phyloP scores from a whole-genome alignment of 257 asterid species.

The Nicotiana tabacum region DNA sequence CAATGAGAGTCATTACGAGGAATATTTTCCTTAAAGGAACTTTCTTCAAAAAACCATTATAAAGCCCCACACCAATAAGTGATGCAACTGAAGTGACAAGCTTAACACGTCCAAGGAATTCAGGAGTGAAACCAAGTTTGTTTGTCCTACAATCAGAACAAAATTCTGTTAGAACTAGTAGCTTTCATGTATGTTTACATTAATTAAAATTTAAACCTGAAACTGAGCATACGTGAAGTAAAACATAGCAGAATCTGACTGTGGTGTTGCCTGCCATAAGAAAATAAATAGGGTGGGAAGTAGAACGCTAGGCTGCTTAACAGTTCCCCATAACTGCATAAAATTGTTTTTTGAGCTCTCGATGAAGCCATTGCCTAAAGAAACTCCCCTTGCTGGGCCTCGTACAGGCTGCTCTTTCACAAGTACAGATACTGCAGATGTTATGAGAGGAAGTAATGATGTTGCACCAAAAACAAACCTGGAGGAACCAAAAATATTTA shows the following conservation, averaged over 20 bases:
- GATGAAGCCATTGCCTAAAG: constrained; percentile 37
- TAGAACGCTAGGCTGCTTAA: constrained; percentile 72
- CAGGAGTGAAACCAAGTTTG: constrained; percentile 87
- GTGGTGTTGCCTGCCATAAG: constrained; percentile 97
- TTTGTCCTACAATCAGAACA: constrained; percentile 58
- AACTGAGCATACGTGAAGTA: constrained; percentile 75
- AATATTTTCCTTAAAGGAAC: constrained; percentile 81
- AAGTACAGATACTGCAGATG: constrained; percentile 92
- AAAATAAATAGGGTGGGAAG: constrained; percentile 92
- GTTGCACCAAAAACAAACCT: constrained; percentile 96
- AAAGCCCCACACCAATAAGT: constrained; percentile 83
- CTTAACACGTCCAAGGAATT: constrained; percentile 97
- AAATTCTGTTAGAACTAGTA: constrained; percentile 14
- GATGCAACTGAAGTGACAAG: constrained; percentile 91
- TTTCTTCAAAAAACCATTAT: constrained; percentile 76
- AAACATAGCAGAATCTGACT: constrained; percentile 96
- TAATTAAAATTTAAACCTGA: neutral
- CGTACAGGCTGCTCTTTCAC: constrained; percentile 70
- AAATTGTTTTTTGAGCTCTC: constrained; percentile 51
- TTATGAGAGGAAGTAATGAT: constrained; percentile 85
- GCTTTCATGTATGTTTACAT: neutral
- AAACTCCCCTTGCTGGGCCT: constrained; percentile 35
- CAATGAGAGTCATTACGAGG: constrained; percentile 61
- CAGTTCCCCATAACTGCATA: constrained; percentile 62
- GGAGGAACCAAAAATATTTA: constrained; percentile 23